Base-by-base conservation (phyloP, 768 basidiomycete genomes). In the Termitomyces titanicus region DNA sequence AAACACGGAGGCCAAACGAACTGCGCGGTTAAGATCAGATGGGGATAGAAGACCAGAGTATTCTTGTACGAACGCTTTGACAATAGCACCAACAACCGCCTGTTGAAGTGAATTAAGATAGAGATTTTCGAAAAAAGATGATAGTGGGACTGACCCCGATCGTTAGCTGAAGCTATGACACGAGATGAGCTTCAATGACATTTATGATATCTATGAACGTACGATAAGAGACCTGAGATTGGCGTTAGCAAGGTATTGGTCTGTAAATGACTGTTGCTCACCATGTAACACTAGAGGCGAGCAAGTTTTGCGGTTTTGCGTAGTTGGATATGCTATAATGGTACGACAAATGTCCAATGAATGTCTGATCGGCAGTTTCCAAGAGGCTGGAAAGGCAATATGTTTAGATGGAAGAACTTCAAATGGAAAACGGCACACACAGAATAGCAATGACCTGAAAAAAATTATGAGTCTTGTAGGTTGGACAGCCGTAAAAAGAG, bases 1-100 rank as follows among this genome's bases (percentile, higher is more conserved):
- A 88, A 20, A 87, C 85, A 25, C 84, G 77, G 49, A 84, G 64
- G 0, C 75, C 78, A 54, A 86, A 86, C 47, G 76, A 75, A 31
- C 84, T 85, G 50, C n/a, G 55, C 18, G 12, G 7, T 49, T n/a
- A 34, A 45, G n/a, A 18, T 58, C 22, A 57, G 53, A 37, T 15
- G 42, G 43, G 47, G 43, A 37, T 55, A 20, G 39, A 39, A 6
- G 31, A 25, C 24, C 33, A 17, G 27, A 49, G 29, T 20, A 25
- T 10, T 27, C 12, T 18, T 12, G 3, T 13, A 65, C 73, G 33
- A 51, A 76, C 74, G 58, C 57, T 64, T 86, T 86, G 37, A 87
- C 86, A 39, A 85, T 74, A 4, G 71, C 65, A 11, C 84, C 85
- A 12, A 79, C 79, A n/a, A 83, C 46, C 1, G 79, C 76, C 83